These are phyloP conservation scores for Eucalyptus polybractea DNA, from an alignment of 345 rosid genomes.

Conservation along the genomic window DNA sequence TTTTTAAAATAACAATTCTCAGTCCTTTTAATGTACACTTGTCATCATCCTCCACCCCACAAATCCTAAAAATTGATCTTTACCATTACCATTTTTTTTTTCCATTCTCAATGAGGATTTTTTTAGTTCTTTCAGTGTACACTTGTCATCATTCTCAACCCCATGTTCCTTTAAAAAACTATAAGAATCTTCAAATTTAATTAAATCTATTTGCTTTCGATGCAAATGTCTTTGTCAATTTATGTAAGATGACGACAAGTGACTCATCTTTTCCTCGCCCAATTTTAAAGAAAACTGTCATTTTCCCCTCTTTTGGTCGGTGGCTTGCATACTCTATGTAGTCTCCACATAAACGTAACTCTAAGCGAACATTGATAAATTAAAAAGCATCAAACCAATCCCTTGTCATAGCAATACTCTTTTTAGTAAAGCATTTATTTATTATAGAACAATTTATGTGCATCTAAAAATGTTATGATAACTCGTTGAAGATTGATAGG, in stretches of 20 bases:
- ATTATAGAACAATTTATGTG: background rate
- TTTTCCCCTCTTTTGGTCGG: background rate
- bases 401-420: background rate
- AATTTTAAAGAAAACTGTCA: background rate
- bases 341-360: background rate
- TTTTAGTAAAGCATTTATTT: background rate
- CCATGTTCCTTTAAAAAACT: background rate
- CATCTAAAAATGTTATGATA: background rate
- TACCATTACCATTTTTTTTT: background rate
- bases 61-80: background rate
- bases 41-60: background rate
- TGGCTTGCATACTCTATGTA: background rate
- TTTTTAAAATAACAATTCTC: background rate
- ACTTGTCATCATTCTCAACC: background rate
- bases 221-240: background rate
- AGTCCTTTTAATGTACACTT: background rate
- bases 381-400: background rate
- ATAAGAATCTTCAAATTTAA: background rate
- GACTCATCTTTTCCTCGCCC: background rate
- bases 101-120: background rate
- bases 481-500: background rate
- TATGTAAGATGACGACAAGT: background rate
- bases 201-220: background rate
- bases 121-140: background rate
- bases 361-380: background rate